These are phyloP conservation scores for Logfia minima DNA, from an alignment of 129 eudicot genomes.

Conservation along the genomic window DNA sequence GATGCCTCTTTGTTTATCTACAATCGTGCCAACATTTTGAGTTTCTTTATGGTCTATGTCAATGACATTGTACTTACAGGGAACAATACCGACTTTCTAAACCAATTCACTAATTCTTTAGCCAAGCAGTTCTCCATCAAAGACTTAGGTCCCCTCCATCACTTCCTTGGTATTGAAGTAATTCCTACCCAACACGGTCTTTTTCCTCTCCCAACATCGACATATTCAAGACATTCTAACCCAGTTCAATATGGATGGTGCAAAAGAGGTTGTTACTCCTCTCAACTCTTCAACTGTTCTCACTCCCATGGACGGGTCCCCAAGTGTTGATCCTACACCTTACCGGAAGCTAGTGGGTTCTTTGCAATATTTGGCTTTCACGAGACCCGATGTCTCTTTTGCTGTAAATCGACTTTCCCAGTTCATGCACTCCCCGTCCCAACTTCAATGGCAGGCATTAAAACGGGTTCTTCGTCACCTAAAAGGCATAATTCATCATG, in stretches of 20 bases:
- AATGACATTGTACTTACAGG: neutral
- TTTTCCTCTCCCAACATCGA: neutral
- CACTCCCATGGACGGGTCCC: neutral
- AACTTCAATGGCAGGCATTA: neutral
- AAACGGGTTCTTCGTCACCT: neutral
- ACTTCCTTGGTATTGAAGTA: neutral
- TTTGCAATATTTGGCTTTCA: neutral
- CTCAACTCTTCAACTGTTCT: neutral
- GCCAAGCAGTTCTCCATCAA: neutral
- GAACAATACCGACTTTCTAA: neutral
- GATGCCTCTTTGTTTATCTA: neutral
- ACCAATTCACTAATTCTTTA: neutral
- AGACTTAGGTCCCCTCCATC: neutral
- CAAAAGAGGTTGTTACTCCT: neutral
- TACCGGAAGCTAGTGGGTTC: neutral
- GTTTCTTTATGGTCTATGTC: neutral
- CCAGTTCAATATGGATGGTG: neutral
- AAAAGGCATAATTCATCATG: neutral
- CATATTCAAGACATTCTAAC: neutral
- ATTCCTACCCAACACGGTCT: neutral
- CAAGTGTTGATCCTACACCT: neutral
- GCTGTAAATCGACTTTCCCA: neutral
- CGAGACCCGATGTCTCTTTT: neutral
- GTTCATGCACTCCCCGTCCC: neutral
- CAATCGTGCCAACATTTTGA: neutral